phyloP scores from a whole-genome alignment of 257 asterid genomes.

The Scutellaria galericulata region DNA sequence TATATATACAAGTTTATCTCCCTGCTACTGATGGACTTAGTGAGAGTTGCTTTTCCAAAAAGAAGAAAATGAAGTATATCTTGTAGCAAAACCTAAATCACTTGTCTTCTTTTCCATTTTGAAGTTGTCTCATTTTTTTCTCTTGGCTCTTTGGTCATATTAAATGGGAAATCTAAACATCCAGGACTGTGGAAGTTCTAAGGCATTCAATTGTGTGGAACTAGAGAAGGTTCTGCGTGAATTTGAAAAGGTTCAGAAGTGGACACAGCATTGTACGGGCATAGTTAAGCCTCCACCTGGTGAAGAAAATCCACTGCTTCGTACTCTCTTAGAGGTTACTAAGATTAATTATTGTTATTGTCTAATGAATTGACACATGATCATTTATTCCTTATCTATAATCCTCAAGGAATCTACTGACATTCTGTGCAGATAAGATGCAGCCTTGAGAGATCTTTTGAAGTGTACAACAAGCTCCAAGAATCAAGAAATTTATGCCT shows the following conservation, averaged over 20 bases:
- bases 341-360: conserved; percentile 22
- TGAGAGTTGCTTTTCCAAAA: background rate
- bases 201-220: conserved; percentile 77
- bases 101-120: conserved; percentile 28
- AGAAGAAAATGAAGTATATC: background rate
- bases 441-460: conserved; percentile 60
- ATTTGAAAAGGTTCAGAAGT: conserved; percentile 59
- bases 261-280: conserved; percentile 62
- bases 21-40: background rate
- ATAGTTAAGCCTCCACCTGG: conserved; percentile 53
- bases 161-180: conserved; percentile 37
- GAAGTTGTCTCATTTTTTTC: conserved; percentile 16
- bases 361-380: conserved; percentile 26
- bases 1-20: background rate
- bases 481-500: conserved; percentile 44
- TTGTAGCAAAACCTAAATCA: conserved; percentile 13
- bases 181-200: conserved; percentile 73
- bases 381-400: conserved; percentile 13
- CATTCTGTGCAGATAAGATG: conserved; percentile 54
- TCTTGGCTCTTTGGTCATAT: conserved; percentile 20
- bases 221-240: conserved; percentile 67
- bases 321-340: conserved; percentile 64
- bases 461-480: conserved; percentile 45
- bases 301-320: conserved; percentile 45
- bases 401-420: conserved; percentile 26